phyloP scores from a whole-genome alignment of 306 rosid genomes.

The Casuarina glauca region DNA sequence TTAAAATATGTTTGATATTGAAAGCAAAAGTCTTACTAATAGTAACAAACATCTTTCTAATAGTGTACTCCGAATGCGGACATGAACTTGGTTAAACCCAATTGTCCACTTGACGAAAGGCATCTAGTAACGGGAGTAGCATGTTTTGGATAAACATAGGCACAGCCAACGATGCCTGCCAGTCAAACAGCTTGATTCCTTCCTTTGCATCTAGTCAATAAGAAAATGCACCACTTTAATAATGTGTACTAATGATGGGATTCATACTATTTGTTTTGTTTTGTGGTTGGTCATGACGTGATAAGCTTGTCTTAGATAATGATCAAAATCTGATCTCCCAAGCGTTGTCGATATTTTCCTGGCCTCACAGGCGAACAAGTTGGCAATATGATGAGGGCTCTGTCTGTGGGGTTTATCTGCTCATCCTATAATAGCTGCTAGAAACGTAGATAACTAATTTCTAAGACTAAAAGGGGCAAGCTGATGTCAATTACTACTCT shows the following conservation, averaged over 20 bases:
- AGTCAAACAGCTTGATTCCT: conserved; percentile 34
- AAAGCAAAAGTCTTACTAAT: no score
- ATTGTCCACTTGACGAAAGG: no score
- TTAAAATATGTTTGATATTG: no score
- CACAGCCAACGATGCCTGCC: neutral
- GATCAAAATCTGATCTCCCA: neutral
- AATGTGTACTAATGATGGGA: neutral
- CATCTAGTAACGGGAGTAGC: neutral
- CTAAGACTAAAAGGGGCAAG: neutral
- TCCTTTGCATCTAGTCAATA: conserved; percentile 34
- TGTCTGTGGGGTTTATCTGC: conserved; percentile 6
- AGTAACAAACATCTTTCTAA: no score
- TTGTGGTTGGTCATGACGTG: neutral
- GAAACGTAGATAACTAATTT: neutral
- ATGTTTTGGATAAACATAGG: neutral
- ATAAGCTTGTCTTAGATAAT: neutral
- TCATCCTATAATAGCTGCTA: neutral
- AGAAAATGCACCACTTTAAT: conserved; percentile 5
- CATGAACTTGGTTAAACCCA: no score
- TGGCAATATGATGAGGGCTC: neutral
- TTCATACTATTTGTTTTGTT: neutral
- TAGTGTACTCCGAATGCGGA: no score
- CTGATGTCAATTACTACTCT: conserved; percentile 5
- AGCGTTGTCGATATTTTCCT: neutral
- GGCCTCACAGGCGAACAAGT: neutral